Percentiles rank a stretch among this genome's conserved stretches.
Conservation (phyloP, 495 filamentous ascomycete genomes). For the Penicillium herquei region DNA sequence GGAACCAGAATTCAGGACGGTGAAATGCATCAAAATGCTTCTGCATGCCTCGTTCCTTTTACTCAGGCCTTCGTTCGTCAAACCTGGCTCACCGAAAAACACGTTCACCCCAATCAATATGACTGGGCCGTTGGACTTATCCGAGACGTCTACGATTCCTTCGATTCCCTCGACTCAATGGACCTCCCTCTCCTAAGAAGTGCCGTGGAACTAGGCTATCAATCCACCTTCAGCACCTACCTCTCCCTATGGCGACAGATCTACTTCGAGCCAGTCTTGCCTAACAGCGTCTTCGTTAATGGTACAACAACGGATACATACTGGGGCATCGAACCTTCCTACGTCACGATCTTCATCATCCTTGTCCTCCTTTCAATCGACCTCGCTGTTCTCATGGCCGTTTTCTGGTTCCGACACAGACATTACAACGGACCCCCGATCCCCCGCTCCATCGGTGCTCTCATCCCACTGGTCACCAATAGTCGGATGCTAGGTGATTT, state of each 20-base stretch:
- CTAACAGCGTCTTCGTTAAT: neutral
- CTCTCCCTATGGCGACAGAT: constrained; percentile 13
- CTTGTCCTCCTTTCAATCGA: constrained; percentile 24
- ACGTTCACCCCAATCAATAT: neutral
- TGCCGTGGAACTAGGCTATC: constrained; percentile 13
- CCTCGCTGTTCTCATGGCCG: constrained; percentile 9
- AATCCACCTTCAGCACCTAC: constrained; percentile 19
- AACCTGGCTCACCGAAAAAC: neutral
- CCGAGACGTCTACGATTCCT: neutral
- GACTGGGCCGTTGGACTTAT: neutral
- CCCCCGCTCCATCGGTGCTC: constrained; percentile 21
- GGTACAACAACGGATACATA: neutral
- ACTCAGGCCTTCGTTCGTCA: constrained; percentile 8
- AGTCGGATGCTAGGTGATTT: constrained; percentile 18
- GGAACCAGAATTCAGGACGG: constrained; percentile 11
- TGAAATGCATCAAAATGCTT: constrained; percentile 14
- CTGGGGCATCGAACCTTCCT: constrained; percentile 20
- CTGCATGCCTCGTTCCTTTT: constrained; percentile 12
- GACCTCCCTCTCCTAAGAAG: neutral
- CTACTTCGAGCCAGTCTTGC: constrained; percentile 8
- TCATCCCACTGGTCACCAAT: constrained; percentile 23
- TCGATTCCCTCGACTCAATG: neutral
- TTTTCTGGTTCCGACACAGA: constrained; percentile 16
- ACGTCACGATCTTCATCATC: constrained; percentile 16
- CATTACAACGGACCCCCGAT: constrained; percentile 20